Percentiles rank a stretch among this genome's conserved stretches.
These are phyloP conservation scores for Hymenotorrendiella dingleyae DNA, from an alignment of 2,329 filamentous ascomycete genomes.

Conservation along the genomic window DNA sequence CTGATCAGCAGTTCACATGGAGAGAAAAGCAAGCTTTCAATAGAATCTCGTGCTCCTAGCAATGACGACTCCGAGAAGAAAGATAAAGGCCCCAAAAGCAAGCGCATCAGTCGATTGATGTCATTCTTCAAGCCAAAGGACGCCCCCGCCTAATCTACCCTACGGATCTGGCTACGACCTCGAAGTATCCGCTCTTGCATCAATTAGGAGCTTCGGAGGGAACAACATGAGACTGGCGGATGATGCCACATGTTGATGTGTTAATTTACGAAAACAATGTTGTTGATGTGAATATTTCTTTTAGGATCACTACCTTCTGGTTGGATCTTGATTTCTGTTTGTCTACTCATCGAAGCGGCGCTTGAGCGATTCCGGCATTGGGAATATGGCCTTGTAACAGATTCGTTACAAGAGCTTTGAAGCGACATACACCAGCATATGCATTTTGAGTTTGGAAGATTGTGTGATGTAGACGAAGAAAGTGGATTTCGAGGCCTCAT, in stretches of 20 bases:
- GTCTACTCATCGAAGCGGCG: slow-evolving; percentile 18
- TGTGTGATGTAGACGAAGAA: slow-evolving; percentile 13
- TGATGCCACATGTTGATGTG: slow-evolving; percentile 20
- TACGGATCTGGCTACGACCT: neutral
- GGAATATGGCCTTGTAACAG: slow-evolving; percentile 12
- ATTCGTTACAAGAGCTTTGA: slow-evolving; percentile 9
- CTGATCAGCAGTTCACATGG: slow-evolving; percentile 70
- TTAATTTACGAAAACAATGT: slow-evolving; percentile 20
- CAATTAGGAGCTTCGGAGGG: no score
- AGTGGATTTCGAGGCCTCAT: slow-evolving; percentile 13
- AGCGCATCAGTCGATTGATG: slow-evolving; percentile 67
- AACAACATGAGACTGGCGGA: neutral
- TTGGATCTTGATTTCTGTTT: slow-evolving; percentile 15
- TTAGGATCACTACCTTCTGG: slow-evolving; percentile 11
- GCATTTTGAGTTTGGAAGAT: slow-evolving; percentile 20
- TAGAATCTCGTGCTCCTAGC: slow-evolving; percentile 48
- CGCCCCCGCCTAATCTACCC: slow-evolving; percentile 8
- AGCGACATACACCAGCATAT: slow-evolving; percentile 12
- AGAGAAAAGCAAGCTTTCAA: slow-evolving; percentile 68
- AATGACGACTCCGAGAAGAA: slow-evolving; percentile 50
- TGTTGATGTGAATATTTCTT: slow-evolving; percentile 25
- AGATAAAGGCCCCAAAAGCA: slow-evolving; percentile 57
- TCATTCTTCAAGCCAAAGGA: slow-evolving; percentile 63
- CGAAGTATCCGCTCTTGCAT: neutral
- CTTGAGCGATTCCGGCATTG: slow-evolving; percentile 25